Conservation (phyloP, 768 basidiomycete genomes). For the Podaxis sp. region DNA sequence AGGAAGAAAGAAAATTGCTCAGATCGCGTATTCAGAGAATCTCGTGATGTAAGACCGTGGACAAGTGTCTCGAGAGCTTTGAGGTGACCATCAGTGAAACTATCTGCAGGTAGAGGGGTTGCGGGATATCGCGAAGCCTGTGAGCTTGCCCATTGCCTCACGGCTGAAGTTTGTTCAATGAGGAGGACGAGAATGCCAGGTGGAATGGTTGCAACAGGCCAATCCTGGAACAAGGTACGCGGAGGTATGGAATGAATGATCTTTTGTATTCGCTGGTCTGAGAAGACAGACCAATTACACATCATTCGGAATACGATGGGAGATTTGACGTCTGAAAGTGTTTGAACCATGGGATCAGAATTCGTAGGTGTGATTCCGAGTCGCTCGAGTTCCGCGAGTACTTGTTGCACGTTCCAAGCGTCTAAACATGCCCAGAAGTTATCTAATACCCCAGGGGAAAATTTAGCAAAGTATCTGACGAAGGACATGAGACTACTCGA, state of each 20-base stretch:
- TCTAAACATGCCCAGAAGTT: constrained; percentile 66
- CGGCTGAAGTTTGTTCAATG: constrained; percentile 43
- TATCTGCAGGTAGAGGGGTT: constrained; percentile 45
- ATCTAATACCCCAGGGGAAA: constrained; percentile 45
- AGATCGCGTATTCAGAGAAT: neutral
- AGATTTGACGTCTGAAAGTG: constrained; percentile 45
- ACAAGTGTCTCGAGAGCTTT: constrained; percentile 43
- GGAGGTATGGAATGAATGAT: constrained; percentile 41
- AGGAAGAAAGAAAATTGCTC: constrained; percentile 3
- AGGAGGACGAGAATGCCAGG: constrained; percentile 61
- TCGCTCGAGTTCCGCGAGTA: constrained; percentile 47
- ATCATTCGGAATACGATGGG: constrained; percentile 61
- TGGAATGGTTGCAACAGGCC: constrained; percentile 62
- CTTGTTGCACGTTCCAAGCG: constrained; percentile 59
- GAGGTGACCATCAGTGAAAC: constrained; percentile 49
- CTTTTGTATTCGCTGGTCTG: constrained; percentile 44
- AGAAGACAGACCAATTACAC: constrained; percentile 59
- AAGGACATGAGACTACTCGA: constrained; percentile 13
- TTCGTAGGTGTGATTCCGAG: constrained; percentile 25
- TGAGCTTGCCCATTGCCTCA: constrained; percentile 61
- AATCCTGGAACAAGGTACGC: constrained; percentile 35
- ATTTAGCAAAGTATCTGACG: constrained; percentile 73
- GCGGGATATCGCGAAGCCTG: constrained; percentile 37
- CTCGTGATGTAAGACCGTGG: constrained; percentile 25
- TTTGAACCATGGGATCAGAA: constrained; percentile 18